Evolutionary conservation across 441 rosid genomes (phyloP).

Genomic region (Populus tomentosa): DNA sequence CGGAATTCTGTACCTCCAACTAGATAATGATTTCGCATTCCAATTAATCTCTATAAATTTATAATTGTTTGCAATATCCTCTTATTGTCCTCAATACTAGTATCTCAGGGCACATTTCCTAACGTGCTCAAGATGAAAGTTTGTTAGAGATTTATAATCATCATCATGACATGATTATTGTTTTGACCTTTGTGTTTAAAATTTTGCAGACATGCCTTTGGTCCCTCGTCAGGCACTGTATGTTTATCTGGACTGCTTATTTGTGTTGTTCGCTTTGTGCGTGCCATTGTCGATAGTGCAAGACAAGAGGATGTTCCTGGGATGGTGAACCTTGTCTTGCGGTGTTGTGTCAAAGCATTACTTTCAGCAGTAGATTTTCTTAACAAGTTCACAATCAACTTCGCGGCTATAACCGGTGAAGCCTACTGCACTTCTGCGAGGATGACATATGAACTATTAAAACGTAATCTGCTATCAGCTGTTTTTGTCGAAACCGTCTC

Average conservation of each 20-base stretch:
- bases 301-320: constrained; percentile 67
- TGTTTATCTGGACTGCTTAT: constrained; percentile 81
- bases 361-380: constrained; percentile 64
- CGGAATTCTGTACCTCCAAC: not conserved
- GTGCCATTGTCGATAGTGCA: constrained; percentile 75
- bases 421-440: constrained; percentile 78
- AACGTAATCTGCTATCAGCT: constrained; percentile 82
- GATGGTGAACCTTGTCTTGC: constrained; percentile 50
- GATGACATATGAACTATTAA: constrained; percentile 82
- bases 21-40: not conserved
- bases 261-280: constrained; percentile 60
- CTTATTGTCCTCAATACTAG: not conserved
- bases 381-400: constrained; percentile 88
- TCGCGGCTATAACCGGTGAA: constrained; percentile 88
- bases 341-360: constrained; percentile 52
- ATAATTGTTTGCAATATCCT: not conserved
- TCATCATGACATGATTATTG: not conserved
- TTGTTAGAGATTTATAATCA: not conserved
- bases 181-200: constrained; percentile 2
- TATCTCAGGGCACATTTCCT: not conserved
- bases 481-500: constrained; percentile 83
- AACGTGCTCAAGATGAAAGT: not conserved
- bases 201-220: constrained; percentile 70
- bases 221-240: constrained; percentile 78
- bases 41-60: not conserved